Conservation (phyloP, 768 basidiomycete species). For the Tulasnella sp. region DNA sequence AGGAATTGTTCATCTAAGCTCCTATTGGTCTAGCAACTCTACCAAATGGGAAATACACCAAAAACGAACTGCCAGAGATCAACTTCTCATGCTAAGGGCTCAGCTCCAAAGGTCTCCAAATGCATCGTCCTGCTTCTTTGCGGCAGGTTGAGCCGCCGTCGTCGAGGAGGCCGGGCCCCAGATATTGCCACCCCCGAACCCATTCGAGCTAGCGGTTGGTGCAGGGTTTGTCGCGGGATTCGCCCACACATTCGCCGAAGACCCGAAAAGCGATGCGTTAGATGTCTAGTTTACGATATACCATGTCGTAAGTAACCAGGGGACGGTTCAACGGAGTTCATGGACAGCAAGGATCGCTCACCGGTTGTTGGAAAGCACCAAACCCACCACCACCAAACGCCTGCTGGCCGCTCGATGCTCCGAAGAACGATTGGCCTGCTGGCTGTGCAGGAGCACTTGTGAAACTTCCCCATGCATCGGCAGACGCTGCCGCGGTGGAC, state of each 20-base stretch:
- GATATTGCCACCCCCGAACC: neutral
- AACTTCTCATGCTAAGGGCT: neutral
- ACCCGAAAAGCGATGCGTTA: neutral
- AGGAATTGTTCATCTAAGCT: neutral
- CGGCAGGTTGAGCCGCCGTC: neutral
- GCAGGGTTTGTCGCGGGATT: conserved; percentile 1
- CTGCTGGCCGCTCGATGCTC: neutral
- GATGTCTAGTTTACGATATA: neutral
- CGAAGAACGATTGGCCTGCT: neutral
- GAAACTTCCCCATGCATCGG: conserved; percentile 32
- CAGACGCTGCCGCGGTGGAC: conserved; percentile 40
- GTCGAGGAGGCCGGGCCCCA: neutral
- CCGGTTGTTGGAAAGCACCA: neutral
- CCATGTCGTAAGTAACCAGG: neutral
- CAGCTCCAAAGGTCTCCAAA: conserved; percentile 76
- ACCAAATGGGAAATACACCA: neutral
- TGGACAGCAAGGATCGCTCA: neutral
- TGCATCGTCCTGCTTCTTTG: conserved; percentile 68
- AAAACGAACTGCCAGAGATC: neutral
- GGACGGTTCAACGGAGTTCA: neutral
- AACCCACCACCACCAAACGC: conserved; percentile 1
- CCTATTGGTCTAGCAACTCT: neutral
- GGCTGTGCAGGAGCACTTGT: conserved; percentile 9
- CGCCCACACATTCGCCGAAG: conserved; percentile 11
- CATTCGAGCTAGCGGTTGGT: neutral